Evolutionary conservation across 208 protist genomes (phyloP).

Genomic region (Leptomonas pyrrhocoris): DNA sequence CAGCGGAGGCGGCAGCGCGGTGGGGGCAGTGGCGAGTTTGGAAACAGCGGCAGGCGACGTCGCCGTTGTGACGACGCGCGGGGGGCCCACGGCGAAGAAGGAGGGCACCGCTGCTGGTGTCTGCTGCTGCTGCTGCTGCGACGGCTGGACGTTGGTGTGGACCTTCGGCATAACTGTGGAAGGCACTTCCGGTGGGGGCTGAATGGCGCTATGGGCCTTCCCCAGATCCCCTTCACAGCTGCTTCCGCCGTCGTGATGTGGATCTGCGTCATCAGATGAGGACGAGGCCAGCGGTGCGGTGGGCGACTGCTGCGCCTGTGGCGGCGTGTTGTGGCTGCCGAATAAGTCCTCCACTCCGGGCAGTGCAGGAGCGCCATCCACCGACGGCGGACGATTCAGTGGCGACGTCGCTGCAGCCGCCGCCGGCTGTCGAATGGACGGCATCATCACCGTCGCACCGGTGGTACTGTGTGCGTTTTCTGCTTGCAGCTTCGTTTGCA

Average conservation of each 20-base stretch:
- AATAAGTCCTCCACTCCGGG: conserved; percentile 10
- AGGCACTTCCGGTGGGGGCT: conserved; percentile 17
- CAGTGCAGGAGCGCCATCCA: background rate
- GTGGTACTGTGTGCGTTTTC: conserved; percentile 2
- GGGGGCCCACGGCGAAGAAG: conserved; percentile 18
- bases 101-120: background rate
- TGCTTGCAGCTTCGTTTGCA: conserved; percentile 47
- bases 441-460: conserved; percentile 20
- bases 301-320: conserved; percentile 2
- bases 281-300: conserved; percentile 7
- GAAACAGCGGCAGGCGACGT: conserved; percentile 25
- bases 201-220: background rate
- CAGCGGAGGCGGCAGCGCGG: conserved; percentile 20
- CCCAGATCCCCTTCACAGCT: background rate
- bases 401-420: background rate
- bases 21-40: conserved; percentile 23
- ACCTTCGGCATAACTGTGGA: conserved; percentile 14
- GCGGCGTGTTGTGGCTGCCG: background rate
- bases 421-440: background rate
- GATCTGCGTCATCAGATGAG: background rate
- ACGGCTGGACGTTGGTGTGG: conserved; percentile 10
- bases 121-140: conserved; percentile 7
- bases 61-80: conserved; percentile 21
- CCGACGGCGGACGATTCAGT: background rate
- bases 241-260: conserved; percentile 1